phyloP scores from a whole-genome alignment of 768 basidiomycete species.

The Amanita pallidorosea region DNA sequence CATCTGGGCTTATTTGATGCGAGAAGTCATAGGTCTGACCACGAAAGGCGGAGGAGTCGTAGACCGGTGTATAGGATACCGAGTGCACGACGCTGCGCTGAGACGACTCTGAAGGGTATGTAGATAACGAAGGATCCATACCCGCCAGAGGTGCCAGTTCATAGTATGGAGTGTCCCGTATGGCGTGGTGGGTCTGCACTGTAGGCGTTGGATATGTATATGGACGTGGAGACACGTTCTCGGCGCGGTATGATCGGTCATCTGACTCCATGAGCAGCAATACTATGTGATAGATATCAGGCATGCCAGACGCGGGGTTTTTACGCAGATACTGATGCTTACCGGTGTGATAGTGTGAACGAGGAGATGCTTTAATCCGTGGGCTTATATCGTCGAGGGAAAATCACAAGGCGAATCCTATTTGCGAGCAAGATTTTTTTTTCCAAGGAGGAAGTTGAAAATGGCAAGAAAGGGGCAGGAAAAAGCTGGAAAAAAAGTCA shows the following conservation, averaged over 20 bases:
- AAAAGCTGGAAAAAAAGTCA: too few species aligned
- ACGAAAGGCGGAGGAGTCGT: not conserved
- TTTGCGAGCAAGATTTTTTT: too few species aligned
- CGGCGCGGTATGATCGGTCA: constrained; percentile 1
- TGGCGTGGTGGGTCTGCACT: not conserved
- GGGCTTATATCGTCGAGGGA: not conserved
- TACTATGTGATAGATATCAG: not conserved
- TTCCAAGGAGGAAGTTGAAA: too few species aligned
- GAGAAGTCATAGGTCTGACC: not conserved
- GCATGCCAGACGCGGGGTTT: not conserved
- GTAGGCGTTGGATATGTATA: not conserved
- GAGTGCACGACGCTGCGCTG: not conserved
- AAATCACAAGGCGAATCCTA: not conserved
- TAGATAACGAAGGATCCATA: not conserved
- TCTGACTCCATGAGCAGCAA: constrained; percentile 1
- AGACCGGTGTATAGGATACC: not conserved
- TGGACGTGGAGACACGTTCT: not conserved
- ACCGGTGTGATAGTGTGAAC: not conserved
- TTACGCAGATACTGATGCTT: not conserved
- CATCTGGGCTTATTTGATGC: not conserved
- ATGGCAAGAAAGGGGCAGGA: too few species aligned
- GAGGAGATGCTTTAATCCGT: not conserved
- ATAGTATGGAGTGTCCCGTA: not conserved
- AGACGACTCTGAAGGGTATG: not conserved
- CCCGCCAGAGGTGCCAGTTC: not conserved